These are phyloP conservation scores for Didymella keratinophila DNA, from an alignment of 2,329 filamentous ascomycete genomes.

Conservation along the genomic window DNA sequence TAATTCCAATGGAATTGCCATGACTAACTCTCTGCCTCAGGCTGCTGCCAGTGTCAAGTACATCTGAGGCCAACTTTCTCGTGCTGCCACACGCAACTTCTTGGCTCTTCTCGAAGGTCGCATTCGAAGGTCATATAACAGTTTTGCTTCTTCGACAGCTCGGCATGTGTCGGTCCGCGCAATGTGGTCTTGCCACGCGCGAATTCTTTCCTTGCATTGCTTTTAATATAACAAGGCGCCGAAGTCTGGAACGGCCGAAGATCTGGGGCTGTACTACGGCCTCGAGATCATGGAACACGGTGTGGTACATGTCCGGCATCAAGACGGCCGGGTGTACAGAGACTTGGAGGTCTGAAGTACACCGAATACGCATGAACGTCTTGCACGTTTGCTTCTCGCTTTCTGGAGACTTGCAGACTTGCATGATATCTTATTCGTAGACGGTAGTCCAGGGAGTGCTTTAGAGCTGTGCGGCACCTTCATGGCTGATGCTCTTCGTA, in stretches of 20 bases:
- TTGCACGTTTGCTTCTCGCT: background rate
- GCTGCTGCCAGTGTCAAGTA: background rate
- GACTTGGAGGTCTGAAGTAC: background rate
- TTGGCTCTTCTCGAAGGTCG: background rate
- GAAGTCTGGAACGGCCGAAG: background rate
- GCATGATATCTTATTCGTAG: background rate
- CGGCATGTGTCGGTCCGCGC: background rate
- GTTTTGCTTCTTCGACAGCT: background rate
- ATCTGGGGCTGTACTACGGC: background rate
- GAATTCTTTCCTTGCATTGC: background rate
- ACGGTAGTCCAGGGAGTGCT: background rate
- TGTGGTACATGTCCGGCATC: background rate
- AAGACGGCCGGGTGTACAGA: background rate
- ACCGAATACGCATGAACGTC: background rate
- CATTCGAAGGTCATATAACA: background rate
- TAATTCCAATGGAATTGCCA: background rate
- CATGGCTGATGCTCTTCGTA: too few species aligned
- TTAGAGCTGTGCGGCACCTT: too few species aligned
- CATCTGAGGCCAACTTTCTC: too few species aligned
- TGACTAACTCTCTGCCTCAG: background rate
- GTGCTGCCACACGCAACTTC: background rate
- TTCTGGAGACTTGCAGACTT: too few species aligned
- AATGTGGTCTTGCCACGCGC: background rate
- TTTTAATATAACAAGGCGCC: background rate
- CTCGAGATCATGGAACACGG: background rate